Evolutionary conservation across 2,329 filamentous ascomycete genomes (phyloP).

Genomic region (Thelonectria rubi): DNA sequence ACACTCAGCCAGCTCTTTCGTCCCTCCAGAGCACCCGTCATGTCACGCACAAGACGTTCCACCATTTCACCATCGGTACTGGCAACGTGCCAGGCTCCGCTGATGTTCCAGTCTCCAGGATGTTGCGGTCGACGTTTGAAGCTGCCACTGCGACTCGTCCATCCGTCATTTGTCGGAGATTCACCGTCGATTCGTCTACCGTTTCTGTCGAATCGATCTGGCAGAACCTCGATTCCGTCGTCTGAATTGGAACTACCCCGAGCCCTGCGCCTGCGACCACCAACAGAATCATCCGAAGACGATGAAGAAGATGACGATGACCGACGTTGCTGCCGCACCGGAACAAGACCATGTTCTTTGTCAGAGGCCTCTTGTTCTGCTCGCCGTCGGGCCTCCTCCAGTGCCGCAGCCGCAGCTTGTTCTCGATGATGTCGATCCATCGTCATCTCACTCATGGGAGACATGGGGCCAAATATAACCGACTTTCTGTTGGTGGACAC

Average conservation of each 20-base stretch:
- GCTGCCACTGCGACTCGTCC: slow-evolving; percentile 52
- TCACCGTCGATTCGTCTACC: slow-evolving; percentile 52
- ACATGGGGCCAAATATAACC: slow-evolving; percentile 59
- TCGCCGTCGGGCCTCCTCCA: slow-evolving; percentile 31
- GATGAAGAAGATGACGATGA: slow-evolving; percentile 47
- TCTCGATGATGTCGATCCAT: slow-evolving; percentile 53
- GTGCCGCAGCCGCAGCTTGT: slow-evolving; percentile 44
- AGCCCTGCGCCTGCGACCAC: slow-evolving; percentile 35
- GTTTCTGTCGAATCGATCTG: slow-evolving; percentile 57
- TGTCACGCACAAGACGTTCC: slow-evolving; percentile 45
- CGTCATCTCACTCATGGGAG: slow-evolving; percentile 58
- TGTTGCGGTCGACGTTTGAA: slow-evolving; percentile 51
- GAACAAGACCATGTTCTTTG: slow-evolving; percentile 32
- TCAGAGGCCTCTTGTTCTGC: slow-evolving; percentile 31
- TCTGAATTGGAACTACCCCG: slow-evolving; percentile 39
- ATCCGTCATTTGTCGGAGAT: slow-evolving; percentile 30
- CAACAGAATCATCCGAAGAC: slow-evolving; percentile 45
- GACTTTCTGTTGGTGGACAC: slow-evolving; percentile 46
- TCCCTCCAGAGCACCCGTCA: slow-evolving; percentile 45
- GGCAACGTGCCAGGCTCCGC: slow-evolving; percentile 56
- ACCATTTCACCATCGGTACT: slow-evolving; percentile 55
- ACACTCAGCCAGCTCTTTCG: slow-evolving; percentile 45
- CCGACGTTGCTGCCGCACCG: slow-evolving; percentile 24
- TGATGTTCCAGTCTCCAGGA: slow-evolving; percentile 49
- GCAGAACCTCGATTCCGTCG: slow-evolving; percentile 55